These are phyloP conservation scores for Phytophthora fragariae DNA, from an alignment of 352 stramenopile genomes.

Conservation along the genomic window DNA sequence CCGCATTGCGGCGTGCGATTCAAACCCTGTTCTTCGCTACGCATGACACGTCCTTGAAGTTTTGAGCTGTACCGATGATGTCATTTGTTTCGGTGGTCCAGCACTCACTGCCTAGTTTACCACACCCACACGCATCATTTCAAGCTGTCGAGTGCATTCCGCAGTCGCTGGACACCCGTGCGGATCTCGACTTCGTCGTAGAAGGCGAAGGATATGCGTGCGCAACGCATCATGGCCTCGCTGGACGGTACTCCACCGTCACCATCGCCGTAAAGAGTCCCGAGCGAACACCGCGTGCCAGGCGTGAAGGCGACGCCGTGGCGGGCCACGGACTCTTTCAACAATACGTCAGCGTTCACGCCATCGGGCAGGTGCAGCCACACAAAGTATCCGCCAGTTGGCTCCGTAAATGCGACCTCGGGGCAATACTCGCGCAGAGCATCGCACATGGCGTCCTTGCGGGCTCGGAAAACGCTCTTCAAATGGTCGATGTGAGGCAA, in stretches of 20 bases:
- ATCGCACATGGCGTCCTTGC: conserved; percentile 60
- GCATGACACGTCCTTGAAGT: conserved; percentile 27
- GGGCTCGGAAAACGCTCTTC: conserved; percentile 46
- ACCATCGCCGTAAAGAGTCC: conserved; percentile 20
- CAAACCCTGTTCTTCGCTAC: neutral
- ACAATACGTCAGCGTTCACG: conserved; percentile 58
- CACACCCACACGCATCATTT: conserved; percentile 18
- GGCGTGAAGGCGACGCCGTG: conserved; percentile 85
- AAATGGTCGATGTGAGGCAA: conserved; percentile 60
- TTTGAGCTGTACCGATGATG: conserved; percentile 26
- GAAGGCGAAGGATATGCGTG: conserved; percentile 83
- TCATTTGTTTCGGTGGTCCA: conserved; percentile 26
- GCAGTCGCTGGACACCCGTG: conserved; percentile 65
- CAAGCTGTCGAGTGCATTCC: conserved; percentile 42
- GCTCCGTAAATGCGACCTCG: conserved; percentile 61
- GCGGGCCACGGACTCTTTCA: conserved; percentile 48
- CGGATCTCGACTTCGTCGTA: conserved; percentile 81
- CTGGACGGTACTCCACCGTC: conserved; percentile 28
- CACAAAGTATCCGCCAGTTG: conserved; percentile 86
- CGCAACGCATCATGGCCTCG: conserved; percentile 50
- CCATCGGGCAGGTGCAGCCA: conserved; percentile 70
- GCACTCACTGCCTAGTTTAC: conserved; percentile 8
- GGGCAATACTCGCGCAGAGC: conserved; percentile 53
- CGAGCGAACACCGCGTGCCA: conserved; percentile 69
- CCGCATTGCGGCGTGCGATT: neutral